phyloP scores from a whole-genome alignment of 108 stramenopile genomes.

The Conticribra guillardii region DNA sequence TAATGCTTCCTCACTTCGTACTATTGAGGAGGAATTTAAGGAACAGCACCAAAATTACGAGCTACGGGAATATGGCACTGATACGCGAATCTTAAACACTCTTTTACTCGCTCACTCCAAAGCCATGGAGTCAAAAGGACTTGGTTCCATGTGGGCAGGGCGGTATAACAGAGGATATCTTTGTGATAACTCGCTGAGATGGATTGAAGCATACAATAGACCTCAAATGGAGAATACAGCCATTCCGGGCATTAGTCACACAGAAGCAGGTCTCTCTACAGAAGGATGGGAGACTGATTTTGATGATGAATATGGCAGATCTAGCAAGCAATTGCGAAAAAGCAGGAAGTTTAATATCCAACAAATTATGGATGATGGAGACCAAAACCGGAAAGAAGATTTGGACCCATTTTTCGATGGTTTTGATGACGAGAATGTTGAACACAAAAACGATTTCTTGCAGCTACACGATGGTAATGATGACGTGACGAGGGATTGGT shows the following conservation, averaged over 20 bases:
- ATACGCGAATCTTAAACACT: conserved; percentile 69
- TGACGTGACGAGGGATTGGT: conserved; percentile 25
- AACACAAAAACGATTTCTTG: conserved; percentile 6
- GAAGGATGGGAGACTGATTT: conserved; percentile 52
- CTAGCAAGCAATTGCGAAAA: conserved; percentile 49
- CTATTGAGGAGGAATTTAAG: conserved; percentile 39
- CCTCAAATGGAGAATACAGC: conserved; percentile 66
- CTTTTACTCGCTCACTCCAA: conserved; percentile 71
- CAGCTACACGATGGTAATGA: conserved; percentile 12
- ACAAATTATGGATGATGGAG: conserved; percentile 44
- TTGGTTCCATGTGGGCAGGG: conserved; percentile 87
- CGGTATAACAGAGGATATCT: conserved; percentile 77
- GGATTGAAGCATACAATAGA: conserved; percentile 59
- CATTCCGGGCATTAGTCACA: conserved; percentile 64
- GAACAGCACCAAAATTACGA: conserved; percentile 53
- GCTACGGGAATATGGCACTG: conserved; percentile 76
- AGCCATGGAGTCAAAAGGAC: conserved; percentile 66
- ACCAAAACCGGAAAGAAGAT: conserved; percentile 43
- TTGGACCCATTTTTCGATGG: conserved; percentile 43
- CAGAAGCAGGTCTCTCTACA: conserved; percentile 52
- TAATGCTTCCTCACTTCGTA: conserved; percentile 17
- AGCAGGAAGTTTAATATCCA: conserved; percentile 44
- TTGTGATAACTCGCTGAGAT: conserved; percentile 72
- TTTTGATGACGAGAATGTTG: conserved; percentile 26
- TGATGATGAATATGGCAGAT: conserved; percentile 29